phyloP scores from a whole-genome alignment of 192 early-diverging fungal species.

The Coemansia sp. region DNA sequence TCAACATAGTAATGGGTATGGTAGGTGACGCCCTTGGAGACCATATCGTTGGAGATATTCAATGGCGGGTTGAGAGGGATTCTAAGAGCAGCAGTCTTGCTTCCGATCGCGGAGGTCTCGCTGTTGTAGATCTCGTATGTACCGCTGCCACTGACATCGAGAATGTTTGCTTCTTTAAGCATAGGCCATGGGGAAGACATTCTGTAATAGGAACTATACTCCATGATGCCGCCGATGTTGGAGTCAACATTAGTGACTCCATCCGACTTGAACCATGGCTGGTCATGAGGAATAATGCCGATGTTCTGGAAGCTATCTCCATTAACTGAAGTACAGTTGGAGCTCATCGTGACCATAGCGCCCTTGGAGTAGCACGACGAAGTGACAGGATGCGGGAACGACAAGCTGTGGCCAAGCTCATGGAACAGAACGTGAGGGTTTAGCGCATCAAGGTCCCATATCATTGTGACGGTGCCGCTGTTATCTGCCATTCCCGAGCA shows the following conservation, averaged over 20 bases:
- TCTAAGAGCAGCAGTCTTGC: neutral
- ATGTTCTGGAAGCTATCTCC: conserved; percentile 3
- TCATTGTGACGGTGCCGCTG: neutral
- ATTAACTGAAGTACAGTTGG: conserved; percentile 1
- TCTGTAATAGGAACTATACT: conserved; percentile 2
- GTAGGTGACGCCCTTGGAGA: neutral
- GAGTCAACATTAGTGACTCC: conserved; percentile 1
- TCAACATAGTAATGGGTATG: conserved; percentile 7
- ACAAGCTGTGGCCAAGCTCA: conserved; percentile 2
- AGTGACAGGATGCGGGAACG: neutral
- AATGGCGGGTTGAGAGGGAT: conserved; percentile 4
- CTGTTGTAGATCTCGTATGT: conserved; percentile 6
- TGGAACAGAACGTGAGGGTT: conserved; percentile 6
- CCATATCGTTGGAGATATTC: neutral
- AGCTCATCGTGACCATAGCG: conserved; percentile 2
- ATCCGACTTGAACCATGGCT: conserved; percentile 2
- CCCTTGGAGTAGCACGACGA: neutral
- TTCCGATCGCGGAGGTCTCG: neutral
- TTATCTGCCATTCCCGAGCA: neutral
- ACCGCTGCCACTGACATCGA: neutral
- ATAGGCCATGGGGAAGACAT: neutral
- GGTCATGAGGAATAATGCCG: conserved; percentile 3
- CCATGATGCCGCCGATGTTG: neutral
- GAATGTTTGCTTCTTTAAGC: conserved; percentile 2
- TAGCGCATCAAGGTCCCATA: neutral